Percentiles rank a stretch among this genome's conserved stretches.
Conservation (phyloP, 2,329 filamentous ascomycete species). For the Penicillium sp. region DNA sequence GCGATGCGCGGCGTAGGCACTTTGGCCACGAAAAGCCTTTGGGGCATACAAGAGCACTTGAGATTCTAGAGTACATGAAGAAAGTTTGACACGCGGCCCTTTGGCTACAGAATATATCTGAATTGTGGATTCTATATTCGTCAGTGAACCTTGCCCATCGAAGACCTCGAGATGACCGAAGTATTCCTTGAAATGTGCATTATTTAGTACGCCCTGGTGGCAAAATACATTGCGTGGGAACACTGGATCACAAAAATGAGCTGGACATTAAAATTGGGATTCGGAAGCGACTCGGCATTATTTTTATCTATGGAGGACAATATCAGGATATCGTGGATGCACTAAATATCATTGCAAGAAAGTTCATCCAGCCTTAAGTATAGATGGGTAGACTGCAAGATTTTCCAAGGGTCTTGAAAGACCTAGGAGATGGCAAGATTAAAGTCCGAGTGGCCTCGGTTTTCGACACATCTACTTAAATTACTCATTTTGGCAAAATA, state of each 20-base stretch:
- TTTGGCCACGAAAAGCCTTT: not conserved
- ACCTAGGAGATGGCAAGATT: slow-evolving; percentile 38
- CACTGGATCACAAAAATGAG: slow-evolving; percentile 40
- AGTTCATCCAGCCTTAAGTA: slow-evolving; percentile 37
- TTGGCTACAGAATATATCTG: not conserved
- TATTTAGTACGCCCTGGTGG: slow-evolving; percentile 36
- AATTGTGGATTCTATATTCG: not conserved
- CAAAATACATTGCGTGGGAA: slow-evolving; percentile 42
- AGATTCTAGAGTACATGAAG: too few species aligned
- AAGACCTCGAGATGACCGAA: slow-evolving; percentile 1
- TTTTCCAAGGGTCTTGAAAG: slow-evolving; percentile 35
- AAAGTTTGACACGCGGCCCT: not conserved
- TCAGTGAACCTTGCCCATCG: slow-evolving; percentile 26
- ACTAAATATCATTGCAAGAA: slow-evolving; percentile 33
- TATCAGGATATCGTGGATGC: slow-evolving; percentile 34
- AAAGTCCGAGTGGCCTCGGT: slow-evolving; percentile 23
- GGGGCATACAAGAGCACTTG: too few species aligned
- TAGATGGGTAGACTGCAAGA: slow-evolving; percentile 31
- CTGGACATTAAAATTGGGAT: slow-evolving; percentile 48
- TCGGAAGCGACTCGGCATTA: slow-evolving; percentile 43
- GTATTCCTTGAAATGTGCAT: not conserved
- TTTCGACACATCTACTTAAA: not conserved
- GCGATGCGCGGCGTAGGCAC: not conserved
- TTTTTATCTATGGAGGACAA: slow-evolving; percentile 48
- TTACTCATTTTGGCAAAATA: not conserved